Conservation (phyloP, 2,329 filamentous ascomycete species). For the Ascochyta fabae region DNA sequence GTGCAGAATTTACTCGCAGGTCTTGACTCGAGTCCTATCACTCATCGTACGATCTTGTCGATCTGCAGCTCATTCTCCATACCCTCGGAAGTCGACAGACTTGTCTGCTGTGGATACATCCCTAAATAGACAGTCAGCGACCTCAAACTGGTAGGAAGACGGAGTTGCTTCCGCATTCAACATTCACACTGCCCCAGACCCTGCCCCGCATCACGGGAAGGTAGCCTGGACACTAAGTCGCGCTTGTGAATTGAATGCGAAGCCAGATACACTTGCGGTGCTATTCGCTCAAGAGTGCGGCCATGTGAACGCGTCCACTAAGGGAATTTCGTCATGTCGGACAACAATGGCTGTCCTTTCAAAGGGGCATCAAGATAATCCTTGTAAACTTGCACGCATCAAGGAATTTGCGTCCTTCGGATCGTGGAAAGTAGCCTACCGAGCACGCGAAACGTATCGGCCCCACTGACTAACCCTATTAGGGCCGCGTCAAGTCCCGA, state of each 20-base stretch:
- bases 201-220: conserved; percentile 7
- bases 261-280: not conserved
- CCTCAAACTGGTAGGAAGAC: not conserved
- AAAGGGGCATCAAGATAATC: not conserved
- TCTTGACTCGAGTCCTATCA: not conserved
- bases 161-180: not conserved
- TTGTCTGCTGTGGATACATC: not conserved
- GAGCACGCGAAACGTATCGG: not conserved
- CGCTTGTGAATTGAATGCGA: not conserved
- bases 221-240: not conserved
- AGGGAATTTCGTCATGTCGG: no score
- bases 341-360: not conserved
- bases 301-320: not conserved
- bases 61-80: not conserved
- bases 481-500: not conserved
- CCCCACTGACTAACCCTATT: conserved; percentile 2
- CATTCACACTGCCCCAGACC: not conserved
- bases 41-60: not conserved
- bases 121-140: not conserved
- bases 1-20: not conserved
- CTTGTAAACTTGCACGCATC: not conserved
- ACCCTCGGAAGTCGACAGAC: not conserved
- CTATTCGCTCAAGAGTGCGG: not conserved
- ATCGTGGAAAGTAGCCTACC: not conserved
- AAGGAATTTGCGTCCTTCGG: not conserved